Conservation (phyloP, 78 protist genomes). For the Diacronema lutheri region DNA sequence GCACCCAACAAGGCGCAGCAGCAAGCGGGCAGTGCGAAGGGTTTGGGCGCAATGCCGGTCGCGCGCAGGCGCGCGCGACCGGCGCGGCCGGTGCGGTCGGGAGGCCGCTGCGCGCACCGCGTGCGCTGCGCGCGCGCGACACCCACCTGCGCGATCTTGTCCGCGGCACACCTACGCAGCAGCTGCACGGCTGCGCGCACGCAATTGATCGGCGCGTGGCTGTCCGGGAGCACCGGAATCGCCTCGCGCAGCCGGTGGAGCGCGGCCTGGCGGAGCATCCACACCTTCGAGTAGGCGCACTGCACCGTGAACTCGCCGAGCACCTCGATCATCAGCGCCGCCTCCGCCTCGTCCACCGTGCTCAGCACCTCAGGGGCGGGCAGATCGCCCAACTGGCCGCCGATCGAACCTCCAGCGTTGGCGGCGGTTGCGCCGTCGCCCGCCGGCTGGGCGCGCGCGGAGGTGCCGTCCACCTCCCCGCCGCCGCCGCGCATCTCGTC, state of each 20-base stretch:
- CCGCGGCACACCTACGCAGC: background rate
- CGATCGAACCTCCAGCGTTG: no score
- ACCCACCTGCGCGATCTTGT: conserved; percentile 1
- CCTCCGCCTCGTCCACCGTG: background rate
- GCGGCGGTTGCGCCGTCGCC: background rate
- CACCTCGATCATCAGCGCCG: background rate
- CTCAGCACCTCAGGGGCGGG: background rate
- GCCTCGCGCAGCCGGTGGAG: no score
- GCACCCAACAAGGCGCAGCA: no score
- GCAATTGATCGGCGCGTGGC: background rate
- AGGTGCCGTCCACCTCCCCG: no score
- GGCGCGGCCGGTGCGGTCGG: no score
- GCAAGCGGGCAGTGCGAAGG: no score
- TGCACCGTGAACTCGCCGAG: background rate
- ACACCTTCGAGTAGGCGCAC: background rate
- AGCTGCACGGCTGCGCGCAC: background rate
- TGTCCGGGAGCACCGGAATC: background rate
- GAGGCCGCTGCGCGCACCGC: no score
- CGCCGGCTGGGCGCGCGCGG: background rate
- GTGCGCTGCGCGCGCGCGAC: background rate
- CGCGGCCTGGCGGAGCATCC: conserved; percentile 8
- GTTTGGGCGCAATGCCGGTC: no score
- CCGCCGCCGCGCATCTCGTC: background rate
- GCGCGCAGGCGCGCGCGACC: background rate
- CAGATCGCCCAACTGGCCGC: background rate